Evolutionary conservation across 1,284 basidiomycete genomes (phyloP), one percentile per base, ranked within the genome.

Genomic region (Inonotus hispidus): DNA sequence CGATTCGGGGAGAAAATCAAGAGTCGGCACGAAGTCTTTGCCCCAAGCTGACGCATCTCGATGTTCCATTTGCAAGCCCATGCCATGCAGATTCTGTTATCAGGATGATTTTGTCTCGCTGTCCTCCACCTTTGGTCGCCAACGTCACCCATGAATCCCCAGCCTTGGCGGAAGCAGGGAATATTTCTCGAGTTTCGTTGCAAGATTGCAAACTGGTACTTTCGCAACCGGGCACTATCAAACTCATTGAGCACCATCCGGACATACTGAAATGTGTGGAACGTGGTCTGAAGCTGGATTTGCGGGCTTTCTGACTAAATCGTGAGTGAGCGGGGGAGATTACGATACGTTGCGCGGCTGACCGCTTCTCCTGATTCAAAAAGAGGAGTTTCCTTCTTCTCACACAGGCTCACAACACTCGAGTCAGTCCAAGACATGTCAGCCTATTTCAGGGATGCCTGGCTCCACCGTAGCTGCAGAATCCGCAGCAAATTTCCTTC

Each of bases 131-230:
- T 49, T 25, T 25, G n/a, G 14, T 14, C 14, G 3, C 14, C 4
- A 11, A 35, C 2, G 13, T 4, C 3, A 16, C 29, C 2, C 50
- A 32, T 6, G 6, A 35, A 19, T 52, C 27, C 5, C 16, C 27
- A 16, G 19, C 13, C n/a, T 32, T 35, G 14, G n/a, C 50, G 14
- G 10, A 32, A n/a, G 14, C n/a, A 19, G 29, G 2, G 13, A n/a
- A 3, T 52, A 3, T 6, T 35, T 7, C 50, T 35, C 50, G 14
- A 35, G 14, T 1, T 38, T 8, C 23, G 13, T 55, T 56, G 16
- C 21, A 43, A 56, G 54, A 56, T 8, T 56, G 54, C 39, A 45
- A 25, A 27, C 39, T 56, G 41, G 25, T 56, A 14, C 27, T 56
- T 27, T 45, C 54, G 6, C 39, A 56, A n/a, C 41, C 41, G 10